These are phyloP conservation scores for Termitomyces sp. DNA, from an alignment of 768 basidiomycete genomes.

Conservation along the genomic window DNA sequence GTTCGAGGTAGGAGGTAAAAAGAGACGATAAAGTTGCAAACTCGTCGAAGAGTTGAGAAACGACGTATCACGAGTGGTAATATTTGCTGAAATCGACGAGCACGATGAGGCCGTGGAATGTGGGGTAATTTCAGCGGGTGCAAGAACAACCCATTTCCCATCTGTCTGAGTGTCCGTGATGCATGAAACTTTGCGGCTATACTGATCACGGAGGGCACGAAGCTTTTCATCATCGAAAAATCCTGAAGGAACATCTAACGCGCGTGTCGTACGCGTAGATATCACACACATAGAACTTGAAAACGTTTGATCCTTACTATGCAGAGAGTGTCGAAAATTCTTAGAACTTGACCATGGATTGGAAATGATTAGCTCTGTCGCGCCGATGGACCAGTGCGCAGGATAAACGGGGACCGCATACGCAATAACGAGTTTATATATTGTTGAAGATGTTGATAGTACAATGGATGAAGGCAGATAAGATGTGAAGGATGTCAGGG, in stretches of 20 bases:
- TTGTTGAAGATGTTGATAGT: slow-evolving; percentile 52
- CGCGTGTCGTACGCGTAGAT: slow-evolving; percentile 57
- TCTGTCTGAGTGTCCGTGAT: slow-evolving; percentile 79
- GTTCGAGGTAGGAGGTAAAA: slow-evolving; percentile 42
- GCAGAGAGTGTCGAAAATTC: slow-evolving; percentile 13
- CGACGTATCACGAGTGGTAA: not conserved
- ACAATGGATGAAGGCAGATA: slow-evolving; percentile 78
- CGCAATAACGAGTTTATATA: slow-evolving; percentile 69
- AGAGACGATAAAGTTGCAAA: slow-evolving; percentile 72
- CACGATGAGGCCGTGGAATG: slow-evolving; percentile 13
- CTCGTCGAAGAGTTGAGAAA: slow-evolving; percentile 36
- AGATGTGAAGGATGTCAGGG: slow-evolving; percentile 70
- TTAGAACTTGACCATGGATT: slow-evolving; percentile 15
- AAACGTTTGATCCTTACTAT: slow-evolving; percentile 1
- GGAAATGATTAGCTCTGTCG: slow-evolving; percentile 70
- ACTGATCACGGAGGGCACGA: slow-evolving; percentile 62
- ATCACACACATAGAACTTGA: slow-evolving; percentile 39
- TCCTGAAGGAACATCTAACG: slow-evolving; percentile 65
- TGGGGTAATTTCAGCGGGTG: slow-evolving; percentile 41
- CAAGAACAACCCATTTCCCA: slow-evolving; percentile 81
- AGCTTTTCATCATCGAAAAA: slow-evolving; percentile 69
- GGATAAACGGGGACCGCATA: slow-evolving; percentile 79
- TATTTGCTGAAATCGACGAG: slow-evolving; percentile 5
- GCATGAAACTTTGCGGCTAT: slow-evolving; percentile 64
- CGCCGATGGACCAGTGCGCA: slow-evolving; percentile 72